Base-by-base conservation (phyloP, 257 asterid genomes). In the Ajuga chamaepitys region DNA sequence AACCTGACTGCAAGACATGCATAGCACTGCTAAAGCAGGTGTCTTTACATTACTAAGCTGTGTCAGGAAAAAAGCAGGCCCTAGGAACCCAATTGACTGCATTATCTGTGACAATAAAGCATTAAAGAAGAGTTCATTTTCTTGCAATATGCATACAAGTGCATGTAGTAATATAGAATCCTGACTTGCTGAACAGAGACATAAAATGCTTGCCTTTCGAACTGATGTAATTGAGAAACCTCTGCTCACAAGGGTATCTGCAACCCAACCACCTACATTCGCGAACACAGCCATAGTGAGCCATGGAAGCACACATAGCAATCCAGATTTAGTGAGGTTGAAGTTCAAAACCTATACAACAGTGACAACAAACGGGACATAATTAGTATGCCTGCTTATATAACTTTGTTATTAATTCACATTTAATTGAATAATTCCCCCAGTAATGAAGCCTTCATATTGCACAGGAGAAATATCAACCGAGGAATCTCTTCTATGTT, bases 1-100 rank as follows among this genome's bases (percentile, higher is more conserved):
- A 26, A 85, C 96, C 98, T 91, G 98, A 72, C 98, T 88, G 85
- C 95, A 91, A 4, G 98, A 86, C 98, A 91, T 91, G 89, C 98
- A 91, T 45, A 88, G 78, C 72, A 91, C 98, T 10, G 98, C 98
- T 41, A 91, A 61, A 21, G 91, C 95, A 62, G 98, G 98, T 14
- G 96, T 88, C 58, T 82, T 88, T 70, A 84, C 95, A 13, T 79
- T 80, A 68, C 93, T 85, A 56, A 91, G 86, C 48, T 83, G 96
- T 17, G 95, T 69, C 63, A 91, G 91, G 71, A 91, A 91, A 77
- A 88, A 86, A n/a, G 98, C 98, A 11, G 98, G 98, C 42, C 98
- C 98, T 20, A 91, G 75, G 81, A 91, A 91, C 17, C 98, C 98
- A 50, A 88, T 84, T 7, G 98, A 86, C 73, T 91, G 98, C 98